phyloP scores from a whole-genome alignment of 2,329 filamentous ascomycete species.

The Fusarium buharicum region DNA sequence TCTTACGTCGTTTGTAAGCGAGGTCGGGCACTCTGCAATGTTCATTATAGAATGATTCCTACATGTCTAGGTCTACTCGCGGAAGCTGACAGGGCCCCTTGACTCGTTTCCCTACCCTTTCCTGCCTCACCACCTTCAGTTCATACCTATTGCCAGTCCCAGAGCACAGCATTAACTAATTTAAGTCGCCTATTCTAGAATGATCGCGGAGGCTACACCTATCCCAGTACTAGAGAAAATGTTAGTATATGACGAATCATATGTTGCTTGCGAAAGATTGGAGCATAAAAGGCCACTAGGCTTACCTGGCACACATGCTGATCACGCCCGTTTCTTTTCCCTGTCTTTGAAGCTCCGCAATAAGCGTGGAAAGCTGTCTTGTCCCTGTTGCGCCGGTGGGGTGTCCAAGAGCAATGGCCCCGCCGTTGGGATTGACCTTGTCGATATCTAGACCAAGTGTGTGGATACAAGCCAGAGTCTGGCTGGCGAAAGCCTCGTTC shows the following conservation, averaged over 20 bases:
- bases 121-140: too few relatives aligned
- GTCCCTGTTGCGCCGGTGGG: conserved; percentile 84
- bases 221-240: neutral
- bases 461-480: conserved; percentile 74
- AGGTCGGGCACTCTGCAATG: too few relatives aligned
- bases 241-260: neutral
- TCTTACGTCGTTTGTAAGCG: too few relatives aligned
- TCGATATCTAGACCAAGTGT: conserved; percentile 73
- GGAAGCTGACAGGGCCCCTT: too few relatives aligned
- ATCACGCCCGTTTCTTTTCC: conserved; percentile 18
- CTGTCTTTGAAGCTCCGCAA: conserved; percentile 4
- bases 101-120: too few relatives aligned
- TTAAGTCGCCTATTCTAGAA: too few relatives aligned
- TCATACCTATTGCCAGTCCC: too few relatives aligned
- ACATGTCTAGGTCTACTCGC: too few relatives aligned
- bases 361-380: conserved; percentile 15
- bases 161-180: too few relatives aligned
- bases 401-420: conserved; percentile 90
- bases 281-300: rapidly evolving
- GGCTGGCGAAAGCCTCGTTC: conserved; percentile 81
- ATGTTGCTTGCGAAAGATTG: too few relatives aligned
- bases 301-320: conserved; percentile 32
- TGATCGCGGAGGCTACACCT: conserved; percentile 2
- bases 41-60: too few relatives aligned
- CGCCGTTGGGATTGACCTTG: conserved; percentile 89